phyloP scores from a whole-genome alignment of 805 yeast genomes.

The Saturnispora serradocipensis region DNA sequence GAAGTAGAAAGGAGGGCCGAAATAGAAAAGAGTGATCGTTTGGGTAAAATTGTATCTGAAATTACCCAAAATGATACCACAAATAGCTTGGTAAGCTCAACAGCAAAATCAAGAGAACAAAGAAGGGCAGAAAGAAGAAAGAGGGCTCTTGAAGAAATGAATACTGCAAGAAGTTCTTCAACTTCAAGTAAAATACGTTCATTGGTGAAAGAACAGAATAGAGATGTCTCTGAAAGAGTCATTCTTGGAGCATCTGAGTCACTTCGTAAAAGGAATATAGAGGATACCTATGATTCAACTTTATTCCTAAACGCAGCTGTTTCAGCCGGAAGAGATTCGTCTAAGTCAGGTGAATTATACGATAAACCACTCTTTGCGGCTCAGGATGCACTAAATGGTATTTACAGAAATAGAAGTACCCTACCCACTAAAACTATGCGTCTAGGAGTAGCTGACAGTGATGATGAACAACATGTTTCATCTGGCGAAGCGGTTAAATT shows the following conservation, averaged over 20 bases:
- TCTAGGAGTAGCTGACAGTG: slow-evolving; percentile 16
- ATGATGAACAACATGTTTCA: slow-evolving; percentile 25
- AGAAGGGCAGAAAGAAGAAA: slow-evolving; percentile 36
- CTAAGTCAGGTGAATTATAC: slow-evolving; percentile 40
- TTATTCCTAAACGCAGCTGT: slow-evolving; percentile 38
- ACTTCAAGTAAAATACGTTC: slow-evolving; percentile 34
- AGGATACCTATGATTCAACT: slow-evolving; percentile 46
- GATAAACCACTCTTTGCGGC: slow-evolving; percentile 49
- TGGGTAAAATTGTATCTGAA: slow-evolving; percentile 40
- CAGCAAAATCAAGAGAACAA: slow-evolving; percentile 29
- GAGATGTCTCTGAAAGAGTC: slow-evolving; percentile 50
- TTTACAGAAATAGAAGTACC: slow-evolving; percentile 36
- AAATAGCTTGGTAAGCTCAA: slow-evolving; percentile 10
- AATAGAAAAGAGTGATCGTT: slow-evolving; percentile 40
- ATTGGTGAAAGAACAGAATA: slow-evolving; percentile 35
- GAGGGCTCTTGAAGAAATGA: slow-evolving; percentile 40
- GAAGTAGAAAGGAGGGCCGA: slow-evolving; percentile 33
- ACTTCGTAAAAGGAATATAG: slow-evolving; percentile 21
- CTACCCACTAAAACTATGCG: slow-evolving; percentile 19
- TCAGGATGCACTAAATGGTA: slow-evolving; percentile 40
- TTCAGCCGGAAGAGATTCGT: slow-evolving; percentile 30
- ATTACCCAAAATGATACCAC: slow-evolving; percentile 24
- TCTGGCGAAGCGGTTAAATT: slow-evolving; percentile 21
- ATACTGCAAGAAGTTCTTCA: slow-evolving; percentile 33
- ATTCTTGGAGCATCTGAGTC: slow-evolving; percentile 35